Percentiles rank a stretch among this genome's conserved stretches.
Evolutionary conservation across 2,329 filamentous ascomycete genomes (phyloP).

Genomic region (Pestalotiopsis sp.): DNA sequence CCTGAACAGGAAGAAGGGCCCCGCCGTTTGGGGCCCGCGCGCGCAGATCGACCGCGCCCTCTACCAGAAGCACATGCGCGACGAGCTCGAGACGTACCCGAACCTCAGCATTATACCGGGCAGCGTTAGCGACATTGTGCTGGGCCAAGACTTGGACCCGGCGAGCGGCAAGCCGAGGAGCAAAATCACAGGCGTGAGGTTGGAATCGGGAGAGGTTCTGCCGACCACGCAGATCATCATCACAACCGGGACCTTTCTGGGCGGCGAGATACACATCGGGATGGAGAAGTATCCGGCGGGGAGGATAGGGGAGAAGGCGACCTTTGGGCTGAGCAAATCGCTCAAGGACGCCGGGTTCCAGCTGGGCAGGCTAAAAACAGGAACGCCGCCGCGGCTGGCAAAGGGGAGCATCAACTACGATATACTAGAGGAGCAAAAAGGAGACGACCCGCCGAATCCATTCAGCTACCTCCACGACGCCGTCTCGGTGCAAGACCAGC

Average conservation of each 20-base stretch:
- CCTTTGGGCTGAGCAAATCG: slow-evolving; percentile 89
- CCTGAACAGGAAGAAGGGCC: slow-evolving; percentile 86
- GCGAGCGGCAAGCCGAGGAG: slow-evolving; percentile 53
- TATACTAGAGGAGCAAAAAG: slow-evolving; percentile 70
- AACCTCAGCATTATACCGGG: slow-evolving; percentile 81
- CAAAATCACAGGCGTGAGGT: slow-evolving; percentile 79
- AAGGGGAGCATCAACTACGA: slow-evolving; percentile 80
- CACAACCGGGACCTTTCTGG: slow-evolving; percentile 93
- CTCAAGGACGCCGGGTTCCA: slow-evolving; percentile 85
- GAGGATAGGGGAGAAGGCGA: slow-evolving; percentile 91
- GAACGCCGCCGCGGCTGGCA: slow-evolving; percentile 87
- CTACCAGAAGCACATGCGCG: slow-evolving; percentile 88
- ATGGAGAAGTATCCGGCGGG: slow-evolving; percentile 83
- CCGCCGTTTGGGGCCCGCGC: slow-evolving; percentile 94
- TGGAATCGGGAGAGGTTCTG: slow-evolving; percentile 86
- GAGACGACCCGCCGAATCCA: slow-evolving; percentile 82
- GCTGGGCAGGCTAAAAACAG: slow-evolving; percentile 90
- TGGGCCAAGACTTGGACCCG: slow-evolving; percentile 58
- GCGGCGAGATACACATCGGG: slow-evolving; percentile 95
- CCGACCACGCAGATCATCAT: slow-evolving; percentile 83
- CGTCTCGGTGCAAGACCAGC: slow-evolving; percentile 78
- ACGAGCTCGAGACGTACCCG: slow-evolving; percentile 77
- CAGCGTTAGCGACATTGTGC: slow-evolving; percentile 89
- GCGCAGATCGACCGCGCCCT: slow-evolving; percentile 92
- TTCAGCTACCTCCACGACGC: slow-evolving; percentile 87